phyloP scores from a whole-genome alignment of 176 grass and related monocot genomes.

The Oryza punctata region DNA sequence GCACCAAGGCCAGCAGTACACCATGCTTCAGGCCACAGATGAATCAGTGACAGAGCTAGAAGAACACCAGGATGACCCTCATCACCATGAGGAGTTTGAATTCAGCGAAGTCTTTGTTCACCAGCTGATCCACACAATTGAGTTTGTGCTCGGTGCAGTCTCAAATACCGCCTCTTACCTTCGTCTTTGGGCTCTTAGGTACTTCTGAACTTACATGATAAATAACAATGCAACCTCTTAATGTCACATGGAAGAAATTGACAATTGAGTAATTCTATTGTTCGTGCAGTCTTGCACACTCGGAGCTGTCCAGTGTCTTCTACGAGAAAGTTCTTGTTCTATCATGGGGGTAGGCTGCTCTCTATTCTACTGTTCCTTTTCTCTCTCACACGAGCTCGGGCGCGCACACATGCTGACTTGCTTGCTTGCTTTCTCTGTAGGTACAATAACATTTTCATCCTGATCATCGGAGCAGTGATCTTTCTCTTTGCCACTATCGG shows the following conservation, averaged over 20 bases:
- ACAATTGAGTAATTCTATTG: neutral
- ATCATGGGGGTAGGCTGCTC: slow-evolving; percentile 67
- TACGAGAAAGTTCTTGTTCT: slow-evolving; percentile 91
- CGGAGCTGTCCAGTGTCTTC: slow-evolving; percentile 86
- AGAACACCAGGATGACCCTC: slow-evolving; percentile 49
- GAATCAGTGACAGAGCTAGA: slow-evolving; percentile 65
- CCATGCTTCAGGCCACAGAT: slow-evolving; percentile 60
- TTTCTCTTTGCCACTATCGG: slow-evolving; percentile 69
- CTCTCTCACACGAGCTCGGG: neutral
- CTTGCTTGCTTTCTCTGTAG: slow-evolving; percentile 32
- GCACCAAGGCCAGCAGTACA: slow-evolving; percentile 70
- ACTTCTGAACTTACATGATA: slow-evolving; percentile 5
- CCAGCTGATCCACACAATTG: slow-evolving; percentile 94
- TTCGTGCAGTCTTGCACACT: slow-evolving; percentile 84
- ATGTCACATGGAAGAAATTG: neutral
- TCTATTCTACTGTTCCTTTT: neutral
- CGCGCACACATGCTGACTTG: neutral
- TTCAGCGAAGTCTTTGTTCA: slow-evolving; percentile 93
- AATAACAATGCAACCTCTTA: neutral
- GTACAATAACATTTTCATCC: slow-evolving; percentile 54
- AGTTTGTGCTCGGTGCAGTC: slow-evolving; percentile 97
- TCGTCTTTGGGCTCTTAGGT: slow-evolving; percentile 98
- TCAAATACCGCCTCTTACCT: slow-evolving; percentile 98
- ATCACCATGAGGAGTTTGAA: slow-evolving; percentile 77
- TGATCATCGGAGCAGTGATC: slow-evolving; percentile 52